Evolutionary conservation across 257 asterid species (phyloP).

Genomic region (Jacaranda mimosifolia): DNA sequence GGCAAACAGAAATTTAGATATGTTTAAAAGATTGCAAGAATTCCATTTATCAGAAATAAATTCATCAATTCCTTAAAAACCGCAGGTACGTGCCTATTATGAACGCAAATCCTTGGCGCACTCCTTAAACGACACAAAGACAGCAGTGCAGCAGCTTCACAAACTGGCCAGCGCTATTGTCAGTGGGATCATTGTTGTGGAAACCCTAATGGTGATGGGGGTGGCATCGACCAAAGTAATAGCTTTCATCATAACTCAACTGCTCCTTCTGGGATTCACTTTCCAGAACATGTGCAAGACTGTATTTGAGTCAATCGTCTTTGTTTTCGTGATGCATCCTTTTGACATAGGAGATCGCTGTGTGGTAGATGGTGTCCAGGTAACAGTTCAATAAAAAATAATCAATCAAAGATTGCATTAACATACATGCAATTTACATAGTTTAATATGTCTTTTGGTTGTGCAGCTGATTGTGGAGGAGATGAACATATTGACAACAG

Average conservation of each 20-base stretch:
- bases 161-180: conserved; percentile 63
- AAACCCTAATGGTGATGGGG: conserved; percentile 57
- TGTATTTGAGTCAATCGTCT: conserved; percentile 65
- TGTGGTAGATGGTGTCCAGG: conserved; percentile 76
- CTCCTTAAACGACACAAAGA: conserved; percentile 68
- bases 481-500: conserved; percentile 76
- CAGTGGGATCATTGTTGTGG: conserved; percentile 47
- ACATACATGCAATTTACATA: too few relatives aligned
- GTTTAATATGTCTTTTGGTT: not conserved
- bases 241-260: conserved; percentile 62
- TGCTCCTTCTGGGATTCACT: conserved; percentile 64
- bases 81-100: conserved; percentile 69
- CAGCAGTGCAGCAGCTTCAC: conserved; percentile 75
- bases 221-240: conserved; percentile 61
- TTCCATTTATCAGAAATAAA: not conserved
- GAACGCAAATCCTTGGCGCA: conserved; percentile 70
- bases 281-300: conserved; percentile 80
- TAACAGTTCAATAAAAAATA: conserved; percentile 20
- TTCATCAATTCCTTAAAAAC: not conserved
- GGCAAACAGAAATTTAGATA: too few relatives aligned
- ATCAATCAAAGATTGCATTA: too few relatives aligned
- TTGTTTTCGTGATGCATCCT: conserved; percentile 75
- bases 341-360: conserved; percentile 78
- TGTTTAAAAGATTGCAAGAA: not conserved
- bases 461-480: conserved; percentile 70